Conservation (phyloP, 306 rosid species). For the Fagus crenata region DNA sequence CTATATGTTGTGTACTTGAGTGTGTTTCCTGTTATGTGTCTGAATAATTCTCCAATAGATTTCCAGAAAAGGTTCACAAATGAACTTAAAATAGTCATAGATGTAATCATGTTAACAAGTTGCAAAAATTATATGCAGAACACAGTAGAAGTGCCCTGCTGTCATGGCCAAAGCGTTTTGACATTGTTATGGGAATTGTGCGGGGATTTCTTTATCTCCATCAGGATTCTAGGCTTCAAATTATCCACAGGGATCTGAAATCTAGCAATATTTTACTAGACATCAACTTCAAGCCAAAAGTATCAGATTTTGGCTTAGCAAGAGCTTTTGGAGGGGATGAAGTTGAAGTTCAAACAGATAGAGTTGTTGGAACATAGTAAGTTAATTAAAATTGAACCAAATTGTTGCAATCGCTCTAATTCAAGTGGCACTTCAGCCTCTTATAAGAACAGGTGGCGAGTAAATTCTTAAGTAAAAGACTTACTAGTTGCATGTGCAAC, state of each 20-base stretch:
- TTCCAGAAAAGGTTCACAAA: no score
- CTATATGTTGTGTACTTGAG: no score
- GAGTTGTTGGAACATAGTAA: constrained; percentile 24
- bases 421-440: no score
- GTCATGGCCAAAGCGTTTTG: background rate
- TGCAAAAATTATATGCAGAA: no score
- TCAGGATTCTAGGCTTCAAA: constrained; percentile 27
- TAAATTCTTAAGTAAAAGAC: no score
- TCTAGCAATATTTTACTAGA: constrained; percentile 22
- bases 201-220: constrained; percentile 25
- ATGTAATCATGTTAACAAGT: no score
- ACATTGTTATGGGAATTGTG: constrained; percentile 14
- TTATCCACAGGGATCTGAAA: constrained; percentile 24
- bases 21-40: no score
- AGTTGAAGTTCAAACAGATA: constrained; percentile 3
- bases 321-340: constrained; percentile 18
- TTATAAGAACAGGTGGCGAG: no score
- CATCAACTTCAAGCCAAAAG: constrained; percentile 12
- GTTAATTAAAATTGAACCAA: background rate
- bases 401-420: no score
- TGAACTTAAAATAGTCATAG: no score
- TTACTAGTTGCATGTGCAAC: no score
- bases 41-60: no score
- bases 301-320: constrained; percentile 24
- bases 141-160: background rate